Conservation (phyloP, 129 eudicot genomes). For the Erigeron canadensis region DNA sequence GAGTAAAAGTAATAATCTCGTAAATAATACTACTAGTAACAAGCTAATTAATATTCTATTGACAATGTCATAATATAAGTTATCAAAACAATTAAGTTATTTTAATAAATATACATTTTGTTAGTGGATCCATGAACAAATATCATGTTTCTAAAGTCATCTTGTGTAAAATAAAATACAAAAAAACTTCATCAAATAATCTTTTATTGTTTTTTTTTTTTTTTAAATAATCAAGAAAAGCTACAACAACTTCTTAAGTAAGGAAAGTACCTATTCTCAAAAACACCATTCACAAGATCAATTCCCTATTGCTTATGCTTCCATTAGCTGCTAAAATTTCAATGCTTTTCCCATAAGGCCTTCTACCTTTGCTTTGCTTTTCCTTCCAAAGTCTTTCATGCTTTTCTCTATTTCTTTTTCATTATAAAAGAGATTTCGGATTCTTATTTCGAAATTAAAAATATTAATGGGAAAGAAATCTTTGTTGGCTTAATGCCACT, state of each 20-base stretch:
- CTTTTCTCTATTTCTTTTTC: slow-evolving; percentile 20
- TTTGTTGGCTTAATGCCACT: slow-evolving; percentile 40
- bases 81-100: too few relatives aligned
- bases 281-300: slow-evolving; percentile 31
- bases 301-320: slow-evolving; percentile 36
- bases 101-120: too few relatives aligned
- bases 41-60: too few relatives aligned
- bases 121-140: too few relatives aligned
- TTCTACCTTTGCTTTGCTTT: slow-evolving; percentile 40
- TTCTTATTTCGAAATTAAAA: slow-evolving; percentile 18
- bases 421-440: slow-evolving; percentile 25
- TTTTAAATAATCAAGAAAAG: slow-evolving; percentile 46
- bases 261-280: slow-evolving; percentile 62
- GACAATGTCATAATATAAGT: too few relatives aligned
- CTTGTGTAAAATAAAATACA: too few relatives aligned
- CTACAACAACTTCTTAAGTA: slow-evolving; percentile 65
- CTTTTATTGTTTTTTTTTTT: too few relatives aligned
- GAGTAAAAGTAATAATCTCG: too few relatives aligned
- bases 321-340: slow-evolving; percentile 31
- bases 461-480: slow-evolving; percentile 35
- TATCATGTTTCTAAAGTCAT: too few relatives aligned
- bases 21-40: too few relatives aligned
- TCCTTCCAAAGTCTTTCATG: slow-evolving; percentile 25
- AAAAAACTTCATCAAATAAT: slow-evolving; percentile 11
- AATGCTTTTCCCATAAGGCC: slow-evolving; percentile 27